These are phyloP conservation scores for Scheffersomyces parashehatae DNA, from an alignment of 1,139 yeast species.

Conservation along the genomic window DNA sequence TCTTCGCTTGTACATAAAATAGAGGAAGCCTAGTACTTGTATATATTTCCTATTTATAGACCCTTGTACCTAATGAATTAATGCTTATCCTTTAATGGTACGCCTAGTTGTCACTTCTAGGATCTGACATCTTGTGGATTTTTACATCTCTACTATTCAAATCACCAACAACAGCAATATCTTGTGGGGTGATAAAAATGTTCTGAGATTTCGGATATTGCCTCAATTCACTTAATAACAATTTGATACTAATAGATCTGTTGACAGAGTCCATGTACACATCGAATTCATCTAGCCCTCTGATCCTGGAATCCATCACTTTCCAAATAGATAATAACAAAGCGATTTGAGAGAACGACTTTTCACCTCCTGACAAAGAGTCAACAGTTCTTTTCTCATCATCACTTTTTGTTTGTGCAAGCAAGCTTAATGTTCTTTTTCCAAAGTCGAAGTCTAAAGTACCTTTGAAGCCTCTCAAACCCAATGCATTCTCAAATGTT, in stretches of 20 bases:
- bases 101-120: conserved; percentile 29
- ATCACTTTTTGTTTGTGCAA: conserved; percentile 62
- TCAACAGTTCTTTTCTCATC: conserved; percentile 68
- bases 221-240: conserved; percentile 69
- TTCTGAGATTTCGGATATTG: conserved; percentile 72
- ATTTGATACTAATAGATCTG: conserved; percentile 73
- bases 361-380: conserved; percentile 95
- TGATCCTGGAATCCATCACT: conserved; percentile 80
- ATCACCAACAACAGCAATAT: conserved; percentile 76
- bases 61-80: too few relatives aligned
- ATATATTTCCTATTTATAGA: background rate
- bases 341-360: conserved; percentile 90
- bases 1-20: background rate
- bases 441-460: conserved; percentile 61
- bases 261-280: conserved; percentile 97
- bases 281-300: conserved; percentile 96
- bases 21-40: background rate
- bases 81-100: background rate
- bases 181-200: conserved; percentile 93
- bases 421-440: conserved; percentile 51
- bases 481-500: conserved; percentile 59
- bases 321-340: conserved; percentile 89
- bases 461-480: conserved; percentile 76
- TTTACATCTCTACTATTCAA: conserved; percentile 61
- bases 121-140: conserved; percentile 71